phyloP scores from a whole-genome alignment of 495 filamentous ascomycete species.

The Penicillium cataractarum region DNA sequence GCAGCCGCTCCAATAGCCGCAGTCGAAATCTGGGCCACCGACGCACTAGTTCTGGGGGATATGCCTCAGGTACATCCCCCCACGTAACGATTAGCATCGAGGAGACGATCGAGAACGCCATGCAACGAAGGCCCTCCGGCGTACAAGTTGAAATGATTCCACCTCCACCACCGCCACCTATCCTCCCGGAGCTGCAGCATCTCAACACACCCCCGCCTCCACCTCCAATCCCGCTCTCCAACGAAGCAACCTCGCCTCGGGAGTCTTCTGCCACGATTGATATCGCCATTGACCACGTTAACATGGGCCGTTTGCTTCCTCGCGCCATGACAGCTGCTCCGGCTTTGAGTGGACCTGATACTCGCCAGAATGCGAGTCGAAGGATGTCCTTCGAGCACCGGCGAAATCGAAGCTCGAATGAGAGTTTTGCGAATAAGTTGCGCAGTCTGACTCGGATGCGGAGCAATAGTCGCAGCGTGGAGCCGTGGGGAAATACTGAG shows the following conservation, averaged over 20 bases:
- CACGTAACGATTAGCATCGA: constrained; percentile 62
- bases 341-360: constrained; percentile 29
- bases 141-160: constrained; percentile 61
- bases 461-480: constrained; percentile 62
- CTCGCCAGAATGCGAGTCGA: constrained; percentile 25
- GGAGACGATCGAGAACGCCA: constrained; percentile 58
- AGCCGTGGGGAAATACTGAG: constrained; percentile 33
- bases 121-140: constrained; percentile 37
- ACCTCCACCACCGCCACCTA: constrained; percentile 63
- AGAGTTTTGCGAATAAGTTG: constrained; percentile 67
- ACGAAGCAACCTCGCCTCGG: constrained; percentile 39
- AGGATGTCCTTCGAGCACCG: constrained; percentile 60
- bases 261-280: constrained; percentile 65
- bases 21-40: constrained; percentile 44
- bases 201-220: constrained; percentile 69
- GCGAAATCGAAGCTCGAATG: constrained; percentile 67
- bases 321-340: constrained; percentile 49
- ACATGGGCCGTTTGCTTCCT: constrained; percentile 39
- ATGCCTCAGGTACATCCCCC: constrained; percentile 36
- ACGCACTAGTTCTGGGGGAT: constrained; percentile 35
- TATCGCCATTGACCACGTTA: constrained; percentile 68
- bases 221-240: constrained; percentile 45
- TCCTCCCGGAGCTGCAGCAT: constrained; percentile 85
- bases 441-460: constrained; percentile 70
- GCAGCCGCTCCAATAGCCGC: constrained; percentile 51